A percentile compares a stretch with the other conserved stretches of the same genome.
phyloP scores from a whole-genome alignment of 2,329 filamentous ascomycete genomes.

The Amesomyces nigricolor region DNA sequence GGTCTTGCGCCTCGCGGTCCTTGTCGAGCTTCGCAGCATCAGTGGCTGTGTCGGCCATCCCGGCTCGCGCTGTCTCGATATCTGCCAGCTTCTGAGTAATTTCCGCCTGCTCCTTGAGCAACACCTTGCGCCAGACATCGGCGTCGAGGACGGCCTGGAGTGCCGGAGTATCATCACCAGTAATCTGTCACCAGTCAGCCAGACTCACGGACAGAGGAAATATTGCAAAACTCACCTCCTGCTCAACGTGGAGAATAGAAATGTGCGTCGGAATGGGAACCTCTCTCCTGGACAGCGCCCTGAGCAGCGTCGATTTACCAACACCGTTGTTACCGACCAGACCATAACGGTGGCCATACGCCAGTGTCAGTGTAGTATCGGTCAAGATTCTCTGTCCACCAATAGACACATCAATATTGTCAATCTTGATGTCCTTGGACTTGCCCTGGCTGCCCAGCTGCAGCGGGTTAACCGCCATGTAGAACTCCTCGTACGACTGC shows the following conservation, averaged over 20 bases:
- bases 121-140: slow-evolving; percentile 96
- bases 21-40: slow-evolving; percentile 81
- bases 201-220: not conserved
- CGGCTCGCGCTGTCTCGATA: slow-evolving; percentile 70
- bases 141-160: slow-evolving; percentile 93
- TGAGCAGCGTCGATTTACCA: slow-evolving; percentile 89
- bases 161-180: slow-evolving; percentile 89
- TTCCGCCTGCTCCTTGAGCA: slow-evolving; percentile 84
- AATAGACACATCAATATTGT: slow-evolving; percentile 92
- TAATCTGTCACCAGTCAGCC: slow-evolving; percentile 56
- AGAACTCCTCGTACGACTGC: slow-evolving; percentile 97
- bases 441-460: slow-evolving; percentile 76
- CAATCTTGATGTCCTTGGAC: slow-evolving; percentile 98
- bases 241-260: slow-evolving; percentile 97
- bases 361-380: slow-evolving; percentile 83
- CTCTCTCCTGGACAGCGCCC: slow-evolving; percentile 88
- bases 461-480: slow-evolving; percentile 97
- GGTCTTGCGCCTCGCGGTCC: slow-evolving; percentile 84
- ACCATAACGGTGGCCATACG: slow-evolving; percentile 92
- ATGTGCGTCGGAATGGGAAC: slow-evolving; percentile 94
- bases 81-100: slow-evolving; percentile 69
- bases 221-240: slow-evolving; percentile 60
- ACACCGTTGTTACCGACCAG: slow-evolving; percentile 99
- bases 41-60: slow-evolving; percentile 83
- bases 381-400: slow-evolving; percentile 81